phyloP scores from a whole-genome alignment of 768 basidiomycete species.

The Trametes cinnabarina region DNA sequence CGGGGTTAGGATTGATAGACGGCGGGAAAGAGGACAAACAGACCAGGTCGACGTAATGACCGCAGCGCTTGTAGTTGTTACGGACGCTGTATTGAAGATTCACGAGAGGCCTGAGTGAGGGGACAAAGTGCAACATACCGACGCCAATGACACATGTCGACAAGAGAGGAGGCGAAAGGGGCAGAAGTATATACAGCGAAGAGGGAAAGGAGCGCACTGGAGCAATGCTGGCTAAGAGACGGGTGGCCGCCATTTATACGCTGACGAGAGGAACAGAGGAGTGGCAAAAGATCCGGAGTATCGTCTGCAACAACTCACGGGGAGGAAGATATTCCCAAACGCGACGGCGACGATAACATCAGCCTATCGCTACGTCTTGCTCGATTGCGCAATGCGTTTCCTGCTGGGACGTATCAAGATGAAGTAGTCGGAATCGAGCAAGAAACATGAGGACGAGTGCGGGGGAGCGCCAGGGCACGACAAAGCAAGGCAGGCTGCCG shows the following conservation, averaged over 20 bases:
- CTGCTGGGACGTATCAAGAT: conserved; percentile 31
- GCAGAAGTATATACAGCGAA: conserved; percentile 24
- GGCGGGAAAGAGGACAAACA: conserved; percentile 22
- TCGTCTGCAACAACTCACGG: conserved; percentile 3
- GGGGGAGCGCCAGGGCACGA: conserved; percentile 9
- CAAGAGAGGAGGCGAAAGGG: conserved; percentile 12
- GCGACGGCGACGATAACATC: conserved; percentile 31
- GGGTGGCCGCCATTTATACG: conserved; percentile 25
- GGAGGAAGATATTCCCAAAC: conserved; percentile 13
- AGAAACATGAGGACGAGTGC: conserved; percentile 25
- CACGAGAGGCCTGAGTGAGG: conserved; percentile 15
- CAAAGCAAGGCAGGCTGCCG: conserved; percentile 16
- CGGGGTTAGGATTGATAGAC: conserved; percentile 15
- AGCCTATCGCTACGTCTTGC: conserved; percentile 27
- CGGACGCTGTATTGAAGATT: conserved; percentile 49
- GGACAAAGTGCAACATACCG: conserved; percentile 42
- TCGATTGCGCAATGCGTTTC: conserved; percentile 22
- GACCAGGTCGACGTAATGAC: conserved; percentile 55
- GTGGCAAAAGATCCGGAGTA: conserved; percentile 19
- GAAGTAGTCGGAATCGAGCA: conserved; percentile 26
- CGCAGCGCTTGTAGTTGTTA: conserved; percentile 57
- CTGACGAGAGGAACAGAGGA: conserved; percentile 3
- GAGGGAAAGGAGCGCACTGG: conserved; percentile 22
- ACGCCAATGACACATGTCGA: conserved; percentile 67
- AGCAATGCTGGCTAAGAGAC: conserved; percentile 7